phyloP scores from a whole-genome alignment of 768 basidiomycete species.

The Imleria badia region DNA sequence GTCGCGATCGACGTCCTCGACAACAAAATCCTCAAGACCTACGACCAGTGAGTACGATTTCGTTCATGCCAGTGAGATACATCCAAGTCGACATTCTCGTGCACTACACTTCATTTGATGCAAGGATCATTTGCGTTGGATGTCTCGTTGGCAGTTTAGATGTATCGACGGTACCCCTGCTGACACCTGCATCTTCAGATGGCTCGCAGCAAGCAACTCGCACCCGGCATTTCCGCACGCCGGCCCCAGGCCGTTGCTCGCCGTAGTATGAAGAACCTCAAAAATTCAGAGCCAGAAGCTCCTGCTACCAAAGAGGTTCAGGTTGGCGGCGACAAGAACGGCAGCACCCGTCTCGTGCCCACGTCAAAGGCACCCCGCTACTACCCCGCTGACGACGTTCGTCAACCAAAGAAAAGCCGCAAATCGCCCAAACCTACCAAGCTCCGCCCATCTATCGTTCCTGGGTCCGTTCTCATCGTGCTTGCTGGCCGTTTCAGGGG shows the following conservation, averaged over 20 bases:
- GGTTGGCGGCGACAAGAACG: constrained; percentile 90
- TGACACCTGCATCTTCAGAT: constrained; percentile 48
- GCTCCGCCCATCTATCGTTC: constrained; percentile 86
- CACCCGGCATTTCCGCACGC: constrained; percentile 77
- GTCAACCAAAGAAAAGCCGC: constrained; percentile 86
- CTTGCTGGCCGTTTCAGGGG: constrained; percentile 97
- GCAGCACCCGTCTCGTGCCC: constrained; percentile 83
- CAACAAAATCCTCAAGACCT: constrained; percentile 44
- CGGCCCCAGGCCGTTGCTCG: constrained; percentile 78
- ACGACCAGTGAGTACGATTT: constrained; percentile 39
- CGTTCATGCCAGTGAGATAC: constrained; percentile 10
- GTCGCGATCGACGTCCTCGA: constrained; percentile 29
- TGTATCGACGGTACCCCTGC: constrained; percentile 25
- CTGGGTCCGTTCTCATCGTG: constrained; percentile 93
- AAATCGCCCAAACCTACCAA: constrained; percentile 78
- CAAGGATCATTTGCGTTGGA: constrained; percentile 30
- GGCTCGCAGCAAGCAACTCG: constrained; percentile 86
- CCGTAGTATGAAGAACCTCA: constrained; percentile 80
- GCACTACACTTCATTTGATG: not conserved
- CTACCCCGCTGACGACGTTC: constrained; percentile 95
- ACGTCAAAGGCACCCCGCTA: constrained; percentile 82
- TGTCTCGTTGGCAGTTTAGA: constrained; percentile 34
- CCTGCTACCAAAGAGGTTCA: constrained; percentile 73
- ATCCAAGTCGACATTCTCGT: not conserved
- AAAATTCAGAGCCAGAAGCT: constrained; percentile 69